Conservation (phyloP, 2,329 filamentous ascomycete genomes). For the Colletotrichum coccodes region DNA sequence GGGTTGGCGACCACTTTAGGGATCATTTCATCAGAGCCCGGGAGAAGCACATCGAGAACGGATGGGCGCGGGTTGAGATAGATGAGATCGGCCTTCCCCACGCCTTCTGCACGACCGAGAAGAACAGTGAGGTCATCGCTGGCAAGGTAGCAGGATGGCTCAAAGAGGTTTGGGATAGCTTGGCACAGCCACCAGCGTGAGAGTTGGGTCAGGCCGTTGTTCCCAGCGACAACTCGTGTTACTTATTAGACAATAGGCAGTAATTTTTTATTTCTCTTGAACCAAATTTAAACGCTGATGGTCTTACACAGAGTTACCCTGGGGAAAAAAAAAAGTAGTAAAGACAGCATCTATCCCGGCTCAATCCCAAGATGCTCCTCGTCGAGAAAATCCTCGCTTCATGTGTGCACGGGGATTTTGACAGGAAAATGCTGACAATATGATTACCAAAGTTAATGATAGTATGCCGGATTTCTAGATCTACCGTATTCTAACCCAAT, state of each 20-base stretch:
- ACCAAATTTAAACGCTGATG: neutral
- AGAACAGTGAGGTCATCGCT: conserved; percentile 28
- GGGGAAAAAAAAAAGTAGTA: neutral
- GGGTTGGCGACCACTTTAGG: conserved; percentile 67
- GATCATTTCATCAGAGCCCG: conserved; percentile 64
- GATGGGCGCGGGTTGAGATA: conserved; percentile 59
- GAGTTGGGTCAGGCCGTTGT: neutral
- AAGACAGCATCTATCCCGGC: neutral
- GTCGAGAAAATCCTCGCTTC: neutral
- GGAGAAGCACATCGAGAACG: conserved; percentile 44
- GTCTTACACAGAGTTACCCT: neutral
- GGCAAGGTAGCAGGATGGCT: conserved; percentile 25
- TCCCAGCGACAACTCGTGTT: neutral
- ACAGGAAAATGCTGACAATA: neutral
- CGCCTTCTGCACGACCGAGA: conserved; percentile 63
- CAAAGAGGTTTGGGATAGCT: conserved; percentile 23
- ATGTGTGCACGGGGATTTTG: too few relatives aligned
- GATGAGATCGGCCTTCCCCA: conserved; percentile 68
- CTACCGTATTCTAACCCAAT: neutral
- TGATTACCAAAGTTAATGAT: too few relatives aligned
- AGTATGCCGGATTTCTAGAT: neutral
- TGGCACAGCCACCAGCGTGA: neutral
- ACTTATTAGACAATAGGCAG: conserved; percentile 18
- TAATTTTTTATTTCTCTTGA: conserved; percentile 7
- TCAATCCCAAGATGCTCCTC: too few relatives aligned